phyloP scores from a whole-genome alignment of 2,329 filamentous ascomycete species.

The Zymoseptoria passerinii region DNA sequence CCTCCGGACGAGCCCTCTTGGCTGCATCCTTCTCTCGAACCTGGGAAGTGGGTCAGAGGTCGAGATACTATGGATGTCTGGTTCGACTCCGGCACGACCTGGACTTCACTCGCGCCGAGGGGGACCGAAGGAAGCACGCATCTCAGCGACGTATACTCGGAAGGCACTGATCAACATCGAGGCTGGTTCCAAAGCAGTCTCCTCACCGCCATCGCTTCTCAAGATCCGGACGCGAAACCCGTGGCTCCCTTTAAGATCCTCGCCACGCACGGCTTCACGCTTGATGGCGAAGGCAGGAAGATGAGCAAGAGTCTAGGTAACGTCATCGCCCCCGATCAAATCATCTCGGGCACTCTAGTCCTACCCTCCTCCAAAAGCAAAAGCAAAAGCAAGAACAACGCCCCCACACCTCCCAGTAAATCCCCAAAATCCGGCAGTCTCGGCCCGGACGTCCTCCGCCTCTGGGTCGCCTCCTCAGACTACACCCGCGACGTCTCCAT shows the following conservation, averaged over 20 bases:
- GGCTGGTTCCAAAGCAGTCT: constrained; percentile 98
- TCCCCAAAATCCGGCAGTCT: constrained; percentile 38
- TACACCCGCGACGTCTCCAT: constrained; percentile 84
- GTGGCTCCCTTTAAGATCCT: constrained; percentile 73
- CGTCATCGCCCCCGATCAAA: constrained; percentile 67
- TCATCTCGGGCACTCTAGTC: constrained; percentile 75
- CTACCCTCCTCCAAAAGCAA: constrained; percentile 53
- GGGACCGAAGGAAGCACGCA: constrained; percentile 30
- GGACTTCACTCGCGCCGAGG: constrained; percentile 50
- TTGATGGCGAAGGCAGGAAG: constrained; percentile 85
- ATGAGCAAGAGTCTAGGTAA: constrained; percentile 99
- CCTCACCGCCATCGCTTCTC: constrained; percentile 69
- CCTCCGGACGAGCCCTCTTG: constrained; percentile 64
- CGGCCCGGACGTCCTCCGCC: constrained; percentile 75
- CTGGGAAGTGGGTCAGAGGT: constrained; percentile 59
- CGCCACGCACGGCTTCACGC: constrained; percentile 92
- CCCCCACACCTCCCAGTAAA: constrained; percentile 17
- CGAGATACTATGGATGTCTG: constrained; percentile 98
- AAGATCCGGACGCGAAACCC: constrained; percentile 35
- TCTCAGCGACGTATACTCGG: constrained; percentile 77
- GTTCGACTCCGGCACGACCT: constrained; percentile 97
- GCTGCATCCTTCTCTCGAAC: constrained; percentile 57
- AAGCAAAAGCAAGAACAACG: constrained; percentile 37
- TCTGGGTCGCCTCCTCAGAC: constrained; percentile 89
- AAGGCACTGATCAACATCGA: constrained; percentile 91